Percentiles rank a stretch among this genome's conserved stretches.
Evolutionary conservation across 305 asterid genomes (phyloP).

Genomic region (Fraxinus platypoda): DNA sequence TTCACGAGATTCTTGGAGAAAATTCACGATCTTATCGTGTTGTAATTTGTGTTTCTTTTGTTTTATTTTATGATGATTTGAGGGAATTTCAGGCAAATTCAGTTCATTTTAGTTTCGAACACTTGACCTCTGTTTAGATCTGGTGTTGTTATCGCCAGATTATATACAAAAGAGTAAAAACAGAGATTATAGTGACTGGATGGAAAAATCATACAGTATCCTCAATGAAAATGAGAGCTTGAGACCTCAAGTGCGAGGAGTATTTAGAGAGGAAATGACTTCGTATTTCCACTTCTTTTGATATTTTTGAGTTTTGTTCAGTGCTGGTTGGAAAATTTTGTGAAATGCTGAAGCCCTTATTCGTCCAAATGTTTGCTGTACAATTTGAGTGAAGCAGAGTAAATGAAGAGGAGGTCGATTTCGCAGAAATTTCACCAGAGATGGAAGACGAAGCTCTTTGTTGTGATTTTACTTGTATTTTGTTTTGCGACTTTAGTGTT

Average conservation of each 20-base stretch:
- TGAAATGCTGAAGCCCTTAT: constrained; percentile 27
- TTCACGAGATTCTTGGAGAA: constrained; percentile 26
- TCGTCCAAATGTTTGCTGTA: not conserved
- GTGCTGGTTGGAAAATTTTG: not conserved
- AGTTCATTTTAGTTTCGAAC: not conserved
- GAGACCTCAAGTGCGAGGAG: not conserved
- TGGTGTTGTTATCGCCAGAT: constrained; percentile 16
- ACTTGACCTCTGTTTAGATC: constrained; percentile 21
- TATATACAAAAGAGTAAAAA: not conserved
- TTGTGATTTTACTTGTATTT: constrained; percentile 44
- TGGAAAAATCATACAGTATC: not conserved
- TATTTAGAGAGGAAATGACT: not conserved
- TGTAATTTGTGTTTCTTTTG: constrained; percentile 16
- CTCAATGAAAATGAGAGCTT: not conserved
- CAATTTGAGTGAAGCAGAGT: constrained; percentile 19
- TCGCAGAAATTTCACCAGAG: constrained; percentile 60
- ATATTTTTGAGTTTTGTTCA: not conserved
- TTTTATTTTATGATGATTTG: constrained; percentile 24
- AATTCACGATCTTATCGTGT: constrained; percentile 20
- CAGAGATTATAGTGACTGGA: constrained; percentile 12
- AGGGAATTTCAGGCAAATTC: constrained; percentile 25
- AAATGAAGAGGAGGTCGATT: constrained; percentile 69
- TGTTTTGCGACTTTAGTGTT: constrained; percentile 56
- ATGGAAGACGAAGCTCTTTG: constrained; percentile 69
- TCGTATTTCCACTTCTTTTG: not conserved